Conservation (phyloP, 495 filamentous ascomycete species). For the Neurospora sp. region DNA sequence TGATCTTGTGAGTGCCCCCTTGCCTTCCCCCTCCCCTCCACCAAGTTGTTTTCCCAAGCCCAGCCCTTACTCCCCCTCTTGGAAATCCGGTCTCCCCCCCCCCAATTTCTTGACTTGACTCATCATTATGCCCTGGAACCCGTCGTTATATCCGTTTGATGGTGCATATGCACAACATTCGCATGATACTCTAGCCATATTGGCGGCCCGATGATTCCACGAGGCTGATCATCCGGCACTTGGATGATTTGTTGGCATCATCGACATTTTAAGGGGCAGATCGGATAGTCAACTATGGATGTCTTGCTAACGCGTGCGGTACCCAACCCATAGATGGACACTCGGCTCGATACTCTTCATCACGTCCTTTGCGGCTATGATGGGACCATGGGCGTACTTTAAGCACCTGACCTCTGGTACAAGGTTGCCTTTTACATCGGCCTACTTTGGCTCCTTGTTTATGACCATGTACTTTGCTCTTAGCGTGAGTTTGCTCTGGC, state of each 20-base stretch:
- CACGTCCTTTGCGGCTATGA: slow-evolving; percentile 84
- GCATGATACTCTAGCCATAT: slow-evolving; percentile 3
- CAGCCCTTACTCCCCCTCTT: not conserved
- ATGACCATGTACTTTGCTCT: slow-evolving; percentile 87
- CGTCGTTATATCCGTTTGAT: not conserved
- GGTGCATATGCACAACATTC: slow-evolving; percentile 5
- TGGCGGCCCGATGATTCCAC: slow-evolving; percentile 6
- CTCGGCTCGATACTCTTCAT: slow-evolving; percentile 86
- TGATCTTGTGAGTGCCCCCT: slow-evolving; percentile 71
- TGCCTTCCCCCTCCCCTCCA: slow-evolving; percentile 2
- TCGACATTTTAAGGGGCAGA: not conserved
- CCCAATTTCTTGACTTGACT: not conserved
- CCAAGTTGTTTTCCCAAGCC: not conserved
- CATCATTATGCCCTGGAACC: not conserved
- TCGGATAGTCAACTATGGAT: not conserved
- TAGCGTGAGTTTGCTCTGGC: slow-evolving; percentile 54
- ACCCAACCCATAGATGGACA: slow-evolving; percentile 61
- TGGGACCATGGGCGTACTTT: slow-evolving; percentile 75
- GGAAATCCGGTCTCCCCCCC: not conserved
- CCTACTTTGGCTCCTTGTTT: slow-evolving; percentile 91
- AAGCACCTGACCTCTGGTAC: slow-evolving; percentile 77
- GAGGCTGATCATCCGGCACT: slow-evolving; percentile 4
- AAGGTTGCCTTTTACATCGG: slow-evolving; percentile 86
- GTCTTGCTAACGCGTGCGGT: not conserved
- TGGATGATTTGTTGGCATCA: slow-evolving; percentile 1